Evolutionary conservation across 176 grass and related monocot genomes (phyloP), one percentile per base, ranked within the genome.

Genomic region (Chloris gayana): DNA sequence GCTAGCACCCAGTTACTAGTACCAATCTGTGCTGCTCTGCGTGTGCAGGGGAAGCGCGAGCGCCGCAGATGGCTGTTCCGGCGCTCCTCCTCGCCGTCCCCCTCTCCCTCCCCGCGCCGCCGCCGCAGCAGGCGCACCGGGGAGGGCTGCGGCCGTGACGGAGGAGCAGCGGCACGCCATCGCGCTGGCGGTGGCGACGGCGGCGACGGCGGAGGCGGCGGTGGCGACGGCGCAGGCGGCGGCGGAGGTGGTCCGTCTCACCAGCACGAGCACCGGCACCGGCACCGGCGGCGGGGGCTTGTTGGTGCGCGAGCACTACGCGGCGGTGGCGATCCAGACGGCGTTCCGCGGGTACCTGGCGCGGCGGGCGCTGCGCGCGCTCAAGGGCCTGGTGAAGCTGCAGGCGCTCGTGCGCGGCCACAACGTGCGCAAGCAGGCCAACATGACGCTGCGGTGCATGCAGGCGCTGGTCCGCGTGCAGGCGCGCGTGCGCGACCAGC

Each of bases 401-500:
- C 96, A 99, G 80, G 96, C 96, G 53, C 85, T 99, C 11, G 96
- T 99, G 46, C 89, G 96, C 14, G 96, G 96, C 7, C 96, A 99
- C 88, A 99, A 99, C 77, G 96, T 99, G 46, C 78, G 96, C 19
- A 99, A 93, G 68, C 96, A 99, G 60, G 96, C 92, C 56, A 93
- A 95, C 82, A 91, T 95, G 96, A 95, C 96, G 72, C 88, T 99
- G 6, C 86, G 96, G 24, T 93, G 96, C 86, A 99, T 99, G 92
- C 96, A 99, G 80, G 96, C 96, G 13, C 88, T 99, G 51, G 90
- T 95, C 15, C 77, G 92, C 45, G 92, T 99, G 22, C 96, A 99
- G 81, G 92, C 90, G 19, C 90, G 92, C 0, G 90, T 99, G 4
- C 70, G 96, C 7, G 96, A 99, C 90, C 92, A 95, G 83, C 86